Evolutionary conservation across 75 land plant species (phyloP).

Genomic region (Gnetum montanum): DNA sequence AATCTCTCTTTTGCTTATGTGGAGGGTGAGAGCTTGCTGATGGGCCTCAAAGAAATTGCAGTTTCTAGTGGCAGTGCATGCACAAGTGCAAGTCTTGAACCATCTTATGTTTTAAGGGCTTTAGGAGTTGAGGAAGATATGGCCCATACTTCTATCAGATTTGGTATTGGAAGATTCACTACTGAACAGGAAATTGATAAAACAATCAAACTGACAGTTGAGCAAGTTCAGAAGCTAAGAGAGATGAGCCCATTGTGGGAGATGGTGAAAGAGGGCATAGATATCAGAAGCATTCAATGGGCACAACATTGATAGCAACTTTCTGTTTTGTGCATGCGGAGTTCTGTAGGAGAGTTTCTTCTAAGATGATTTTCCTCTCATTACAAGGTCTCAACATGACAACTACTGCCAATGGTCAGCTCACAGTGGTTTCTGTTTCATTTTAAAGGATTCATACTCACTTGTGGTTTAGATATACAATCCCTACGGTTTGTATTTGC

Average conservation of each 20-base stretch:
- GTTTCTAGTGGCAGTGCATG: constrained; percentile 99
- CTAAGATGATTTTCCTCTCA: too few relatives aligned
- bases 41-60: constrained; percentile 98
- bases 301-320: constrained; percentile 74
- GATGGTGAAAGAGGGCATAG: constrained; percentile 94
- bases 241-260: constrained; percentile 98
- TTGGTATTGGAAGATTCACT: constrained; percentile 93
- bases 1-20: constrained; percentile 96
- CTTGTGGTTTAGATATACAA: too few relatives aligned
- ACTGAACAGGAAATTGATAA: constrained; percentile 82
- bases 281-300: constrained; percentile 89
- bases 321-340: too few relatives aligned
- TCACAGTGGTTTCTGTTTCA: too few relatives aligned
- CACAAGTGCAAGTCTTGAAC: constrained; percentile 97
- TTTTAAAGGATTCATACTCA: too few relatives aligned
- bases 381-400: too few relatives aligned
- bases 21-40: constrained; percentile 92
- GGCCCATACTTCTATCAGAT: constrained; percentile 98
- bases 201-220: constrained; percentile 70
- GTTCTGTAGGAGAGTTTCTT: too few relatives aligned
- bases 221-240: constrained; percentile 79
- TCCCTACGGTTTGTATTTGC: too few relatives aligned
- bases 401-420: too few relatives aligned
- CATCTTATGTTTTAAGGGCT: constrained; percentile 90
- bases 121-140: constrained; percentile 97